Evolutionary conservation across 2,329 filamentous ascomycete species (phyloP).

Genomic region (Dothiorella sarmentorum): DNA sequence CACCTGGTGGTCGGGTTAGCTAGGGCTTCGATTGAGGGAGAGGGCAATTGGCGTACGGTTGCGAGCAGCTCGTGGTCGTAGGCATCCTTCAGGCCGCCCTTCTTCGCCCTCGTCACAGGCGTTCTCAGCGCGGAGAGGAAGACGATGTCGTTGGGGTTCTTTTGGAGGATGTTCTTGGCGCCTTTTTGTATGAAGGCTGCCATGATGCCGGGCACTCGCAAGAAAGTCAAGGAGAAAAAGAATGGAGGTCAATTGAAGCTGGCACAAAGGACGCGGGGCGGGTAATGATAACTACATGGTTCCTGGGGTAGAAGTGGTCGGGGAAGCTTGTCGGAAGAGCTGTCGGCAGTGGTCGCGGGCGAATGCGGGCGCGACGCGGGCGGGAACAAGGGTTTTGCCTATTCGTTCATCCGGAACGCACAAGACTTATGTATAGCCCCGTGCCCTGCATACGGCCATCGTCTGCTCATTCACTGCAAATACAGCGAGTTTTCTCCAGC

Average conservation of each 20-base stretch:
- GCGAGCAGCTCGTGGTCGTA: conserved; percentile 87
- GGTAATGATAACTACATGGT: conserved; percentile 8
- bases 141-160: conserved; percentile 76
- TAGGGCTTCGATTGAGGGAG: neutral
- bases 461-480: neutral
- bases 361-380: neutral
- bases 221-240: neutral
- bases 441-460: neutral
- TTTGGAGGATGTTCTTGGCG: conserved; percentile 71
- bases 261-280: neutral
- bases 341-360: conserved; percentile 8
- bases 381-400: conserved; percentile 5
- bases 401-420: conserved; percentile 16
- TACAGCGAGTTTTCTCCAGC: no score
- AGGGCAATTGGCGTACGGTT: conserved; percentile 40
- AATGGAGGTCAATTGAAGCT: neutral
- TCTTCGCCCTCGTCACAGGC: conserved; percentile 77
- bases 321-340: conserved; percentile 11
- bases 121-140: conserved; percentile 89
- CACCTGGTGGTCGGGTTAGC: conserved; percentile 36
- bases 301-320: neutral
- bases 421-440: no score
- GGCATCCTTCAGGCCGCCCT: conserved; percentile 79
- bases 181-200: conserved; percentile 54
- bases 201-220: conserved; percentile 31